phyloP scores from a whole-genome alignment of 2,329 filamentous ascomycete genomes.

The Ophiostoma novo-ulmi region DNA sequence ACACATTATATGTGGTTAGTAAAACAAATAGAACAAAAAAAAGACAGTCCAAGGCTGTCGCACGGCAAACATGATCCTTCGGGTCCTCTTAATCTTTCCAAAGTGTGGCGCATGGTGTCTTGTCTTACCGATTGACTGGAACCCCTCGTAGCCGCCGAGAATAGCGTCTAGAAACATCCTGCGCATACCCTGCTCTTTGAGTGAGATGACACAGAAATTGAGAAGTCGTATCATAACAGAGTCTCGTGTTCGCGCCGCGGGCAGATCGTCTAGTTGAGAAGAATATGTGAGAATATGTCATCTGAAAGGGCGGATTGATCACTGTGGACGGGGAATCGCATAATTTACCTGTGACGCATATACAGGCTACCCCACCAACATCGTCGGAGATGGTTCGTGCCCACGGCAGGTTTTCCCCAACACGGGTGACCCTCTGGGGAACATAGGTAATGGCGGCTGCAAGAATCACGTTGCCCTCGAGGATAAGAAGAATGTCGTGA shows the following conservation, averaged over 20 bases:
- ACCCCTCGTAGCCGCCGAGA: slow-evolving; percentile 46
- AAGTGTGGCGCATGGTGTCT: not conserved
- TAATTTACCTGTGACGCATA: slow-evolving; percentile 51
- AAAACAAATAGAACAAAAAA: not conserved
- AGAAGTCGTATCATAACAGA: slow-evolving; percentile 50
- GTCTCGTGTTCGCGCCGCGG: slow-evolving; percentile 43
- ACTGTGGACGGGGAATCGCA: not conserved
- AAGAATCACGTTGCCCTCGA: slow-evolving; percentile 46
- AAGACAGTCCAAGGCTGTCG: not conserved
- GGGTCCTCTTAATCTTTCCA: not conserved
- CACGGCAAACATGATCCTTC: not conserved
- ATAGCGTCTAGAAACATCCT: slow-evolving; percentile 53
- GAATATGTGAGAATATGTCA: not conserved
- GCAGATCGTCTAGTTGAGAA: slow-evolving; percentile 38
- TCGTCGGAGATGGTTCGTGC: slow-evolving; percentile 45
- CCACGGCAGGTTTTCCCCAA: slow-evolving; percentile 52
- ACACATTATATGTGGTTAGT: not conserved
- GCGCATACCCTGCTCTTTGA: slow-evolving; percentile 48
- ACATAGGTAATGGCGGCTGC: slow-evolving; percentile 53
- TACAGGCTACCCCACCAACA: slow-evolving; percentile 56
- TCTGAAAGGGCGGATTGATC: slow-evolving; percentile 5
- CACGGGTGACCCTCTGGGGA: slow-evolving; percentile 42
- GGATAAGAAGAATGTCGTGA: slow-evolving; percentile 50
- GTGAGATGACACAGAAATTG: slow-evolving; percentile 45
- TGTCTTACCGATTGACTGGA: slow-evolving; percentile 48